Evolutionary conservation across 1,139 yeast species (phyloP), one percentile per base, ranked within the genome.

Genomic region (Yamadazyma dushanensis): DNA sequence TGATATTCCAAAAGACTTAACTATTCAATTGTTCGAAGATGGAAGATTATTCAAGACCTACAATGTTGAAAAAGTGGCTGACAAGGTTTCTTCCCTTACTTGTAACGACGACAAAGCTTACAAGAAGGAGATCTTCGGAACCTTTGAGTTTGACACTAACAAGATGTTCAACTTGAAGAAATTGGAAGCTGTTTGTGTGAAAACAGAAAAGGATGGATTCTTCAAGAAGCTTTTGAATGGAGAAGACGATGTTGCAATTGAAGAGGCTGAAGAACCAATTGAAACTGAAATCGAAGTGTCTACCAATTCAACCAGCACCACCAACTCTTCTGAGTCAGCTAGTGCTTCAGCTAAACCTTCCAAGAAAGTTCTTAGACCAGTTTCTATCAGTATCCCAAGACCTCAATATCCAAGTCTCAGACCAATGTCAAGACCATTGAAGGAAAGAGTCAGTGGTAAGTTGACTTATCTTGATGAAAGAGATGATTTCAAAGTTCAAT

Each of bases 11-110:
- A 62, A 63, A 13, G 58, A 60, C 6, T 49, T 73, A 18, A 48
- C 56, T 3, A 38, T 85, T 33, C 71, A 70, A 8, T 56, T 85
- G 20, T 68, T 61, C 40, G 92, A 84, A 54, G 70, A 79, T 49
- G 80, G 76, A 2, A 45, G 60, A 16, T 57, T 71, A n/a, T 62
- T 76, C 50, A 66, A 67, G 41, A 56, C 70, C 9, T 66, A 63
- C 36, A 44, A 53, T 0, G 37, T 66, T 23, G 54, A 59, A 2
- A 63, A 59, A 11, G 44, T 70, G 21, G 40, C 47, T 14, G 67
- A 66, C 26, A 71, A 68, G 40, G 51, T 63, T 6, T 57, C 70
- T 3, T 63, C 63, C 14, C 70, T 83, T 46, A 56, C 66, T 14
- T 66, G 75, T 32, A 73, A 73, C 21, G 53, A 72, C 8, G 60